Evolutionary conservation across 2,329 filamentous ascomycete species (phyloP).

Genomic region (Raffaelea deltoideospora): DNA sequence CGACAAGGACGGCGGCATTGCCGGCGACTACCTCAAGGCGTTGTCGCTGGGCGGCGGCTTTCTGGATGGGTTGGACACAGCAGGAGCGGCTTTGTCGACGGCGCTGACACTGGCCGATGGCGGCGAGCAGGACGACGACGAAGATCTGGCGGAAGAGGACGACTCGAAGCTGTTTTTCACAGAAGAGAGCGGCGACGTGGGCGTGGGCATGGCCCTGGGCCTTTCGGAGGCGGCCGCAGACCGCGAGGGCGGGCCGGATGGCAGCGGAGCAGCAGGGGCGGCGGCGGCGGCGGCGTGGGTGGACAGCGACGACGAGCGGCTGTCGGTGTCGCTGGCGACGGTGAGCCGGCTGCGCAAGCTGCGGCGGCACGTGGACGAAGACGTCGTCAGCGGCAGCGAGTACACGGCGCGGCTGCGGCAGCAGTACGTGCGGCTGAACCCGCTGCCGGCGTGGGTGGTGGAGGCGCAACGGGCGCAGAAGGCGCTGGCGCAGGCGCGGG

Average conservation of each 20-base stretch:
- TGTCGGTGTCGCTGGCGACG: slow-evolving; percentile 68
- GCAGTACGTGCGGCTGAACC: slow-evolving; percentile 52
- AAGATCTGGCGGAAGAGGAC: slow-evolving; percentile 30
- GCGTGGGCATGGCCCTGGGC: neutral
- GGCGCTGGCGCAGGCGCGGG: slow-evolving; percentile 31
- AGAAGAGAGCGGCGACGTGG: slow-evolving; percentile 29
- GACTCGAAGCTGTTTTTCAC: slow-evolving; percentile 79
- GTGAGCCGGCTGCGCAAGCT: slow-evolving; percentile 69
- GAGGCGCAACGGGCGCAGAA: slow-evolving; percentile 26
- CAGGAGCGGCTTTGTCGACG: too few species aligned
- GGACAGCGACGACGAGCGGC: slow-evolving; percentile 87
- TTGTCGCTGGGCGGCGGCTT: slow-evolving; percentile 13
- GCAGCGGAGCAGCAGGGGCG: slow-evolving; percentile 1
- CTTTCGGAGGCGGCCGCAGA: slow-evolving; percentile 15
- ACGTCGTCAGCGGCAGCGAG: slow-evolving; percentile 72
- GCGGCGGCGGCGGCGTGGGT: slow-evolving; percentile 62
- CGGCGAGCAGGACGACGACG: slow-evolving; percentile 3
- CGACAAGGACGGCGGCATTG: too few species aligned
- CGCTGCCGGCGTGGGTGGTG: slow-evolving; percentile 44
- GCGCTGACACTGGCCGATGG: neutral
- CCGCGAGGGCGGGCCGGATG: slow-evolving; percentile 11
- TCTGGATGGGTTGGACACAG: too few species aligned
- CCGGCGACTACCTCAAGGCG: slow-evolving; percentile 20
- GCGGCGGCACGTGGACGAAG: slow-evolving; percentile 64
- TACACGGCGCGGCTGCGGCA: slow-evolving; percentile 67